Percentiles rank a stretch among this genome's conserved stretches.
These are phyloP conservation scores for Chloropicon primus DNA, from an alignment of 139 green algal species.

Conservation along the genomic window DNA sequence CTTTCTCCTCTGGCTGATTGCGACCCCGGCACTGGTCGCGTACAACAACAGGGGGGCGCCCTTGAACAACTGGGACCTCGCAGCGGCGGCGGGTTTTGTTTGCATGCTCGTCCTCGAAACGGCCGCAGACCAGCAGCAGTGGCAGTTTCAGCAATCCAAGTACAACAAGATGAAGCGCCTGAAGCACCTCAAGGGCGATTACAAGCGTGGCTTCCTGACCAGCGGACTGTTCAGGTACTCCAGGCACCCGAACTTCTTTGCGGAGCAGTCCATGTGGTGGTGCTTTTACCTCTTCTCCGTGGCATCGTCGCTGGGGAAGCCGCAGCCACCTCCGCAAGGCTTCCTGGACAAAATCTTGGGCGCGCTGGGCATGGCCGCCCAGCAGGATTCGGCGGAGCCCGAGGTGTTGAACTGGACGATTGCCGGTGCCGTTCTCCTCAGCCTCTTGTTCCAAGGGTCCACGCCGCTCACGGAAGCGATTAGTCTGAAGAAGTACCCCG, in stretches of 20 bases:
- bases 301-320: not conserved
- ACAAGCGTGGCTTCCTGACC: conserved; percentile 12
- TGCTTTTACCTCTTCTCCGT: conserved; percentile 10
- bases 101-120: not conserved
- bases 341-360: no score
- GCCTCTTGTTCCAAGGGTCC: conserved; percentile 17
- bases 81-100: not conserved
- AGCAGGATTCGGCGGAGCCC: no score
- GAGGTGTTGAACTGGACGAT: not conserved
- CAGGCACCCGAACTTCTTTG: conserved; percentile 21
- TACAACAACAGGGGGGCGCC: not conserved
- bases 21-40: not conserved
- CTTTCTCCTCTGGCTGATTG: conserved; percentile 12
- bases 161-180: no score
- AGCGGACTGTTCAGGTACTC: conserved; percentile 9
- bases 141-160: conserved; percentile 15
- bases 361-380: no score
- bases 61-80: conserved; percentile 6
- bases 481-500: conserved; percentile 13
- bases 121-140: conserved; percentile 21
- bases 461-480: conserved; percentile 18
- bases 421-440: conserved; percentile 6
- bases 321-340: no score
- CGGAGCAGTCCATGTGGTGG: conserved; percentile 15
- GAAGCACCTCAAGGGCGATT: not conserved